phyloP scores from a whole-genome alignment of 1,284 basidiomycete species.

The Sutorius eximius region DNA sequence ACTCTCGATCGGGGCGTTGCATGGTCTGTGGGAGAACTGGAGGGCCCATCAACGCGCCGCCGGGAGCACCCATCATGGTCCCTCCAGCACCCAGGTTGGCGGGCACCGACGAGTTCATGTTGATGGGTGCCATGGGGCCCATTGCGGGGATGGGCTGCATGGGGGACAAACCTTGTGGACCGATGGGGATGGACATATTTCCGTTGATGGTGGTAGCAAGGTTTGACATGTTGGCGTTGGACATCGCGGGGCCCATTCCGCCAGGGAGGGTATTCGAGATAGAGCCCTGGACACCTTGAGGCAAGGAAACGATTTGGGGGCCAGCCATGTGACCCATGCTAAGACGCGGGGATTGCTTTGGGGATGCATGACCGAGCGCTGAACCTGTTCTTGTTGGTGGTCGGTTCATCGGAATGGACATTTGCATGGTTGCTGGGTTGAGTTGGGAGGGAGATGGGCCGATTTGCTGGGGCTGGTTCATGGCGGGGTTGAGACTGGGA shows the following conservation, averaged over 20 bases:
- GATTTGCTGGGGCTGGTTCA: conserved; percentile 24
- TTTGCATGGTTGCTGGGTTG: conserved; percentile 17
- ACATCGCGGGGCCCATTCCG: conserved; percentile 13
- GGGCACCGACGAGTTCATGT: conserved; percentile 16
- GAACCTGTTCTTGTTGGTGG: conserved; percentile 33
- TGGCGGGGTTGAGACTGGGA: conserved; percentile 14
- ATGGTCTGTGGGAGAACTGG: conserved; percentile 30
- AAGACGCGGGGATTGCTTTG: conserved; percentile 32
- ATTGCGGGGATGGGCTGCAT: conserved; percentile 20
- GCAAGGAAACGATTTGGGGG: conserved; percentile 10
- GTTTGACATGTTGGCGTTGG: conserved; percentile 7
- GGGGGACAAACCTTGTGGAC: conserved; percentile 19
- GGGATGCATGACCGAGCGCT: conserved; percentile 26
- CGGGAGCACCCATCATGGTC: conserved; percentile 18
- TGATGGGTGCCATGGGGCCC: conserved; percentile 21
- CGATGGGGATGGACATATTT: conserved; percentile 20
- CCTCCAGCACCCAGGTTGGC: conserved; percentile 16
- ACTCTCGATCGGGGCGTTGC: conserved; percentile 27
- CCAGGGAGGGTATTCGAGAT: conserved; percentile 17
- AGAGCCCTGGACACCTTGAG: conserved; percentile 6
- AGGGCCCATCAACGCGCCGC: conserved; percentile 27
- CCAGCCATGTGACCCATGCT: conserved; percentile 16
- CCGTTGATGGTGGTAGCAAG: conserved; percentile 19
- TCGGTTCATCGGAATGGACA: conserved; percentile 28
- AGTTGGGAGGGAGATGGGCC: conserved; percentile 6